These are phyloP conservation scores for Chamaenerion angustifolium DNA, from an alignment of 345 rosid species.

Conservation along the genomic window DNA sequence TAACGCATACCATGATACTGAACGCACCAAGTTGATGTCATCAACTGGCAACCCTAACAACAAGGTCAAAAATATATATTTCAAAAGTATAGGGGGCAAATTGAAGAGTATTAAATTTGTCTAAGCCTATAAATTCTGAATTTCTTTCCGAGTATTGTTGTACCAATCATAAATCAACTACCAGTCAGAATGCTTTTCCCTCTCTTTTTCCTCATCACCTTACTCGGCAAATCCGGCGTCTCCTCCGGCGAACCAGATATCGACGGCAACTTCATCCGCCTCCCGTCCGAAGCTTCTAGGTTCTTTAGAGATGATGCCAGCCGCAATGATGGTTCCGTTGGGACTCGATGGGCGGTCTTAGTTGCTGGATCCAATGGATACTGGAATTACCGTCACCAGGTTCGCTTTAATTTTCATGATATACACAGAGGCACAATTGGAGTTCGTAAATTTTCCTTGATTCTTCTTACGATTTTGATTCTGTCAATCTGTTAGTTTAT, in stretches of 20 bases:
- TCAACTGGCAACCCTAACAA: too few species aligned
- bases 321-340: constrained; percentile 6
- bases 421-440: neutral
- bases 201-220: neutral
- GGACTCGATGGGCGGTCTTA: constrained; percentile 35
- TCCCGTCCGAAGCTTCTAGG: constrained; percentile 9
- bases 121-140: too few species aligned
- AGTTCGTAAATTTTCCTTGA: neutral
- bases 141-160: neutral
- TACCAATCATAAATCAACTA: constrained; percentile 1
- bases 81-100: too few species aligned
- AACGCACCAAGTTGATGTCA: too few species aligned
- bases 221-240: constrained; percentile 1
- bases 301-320: constrained; percentile 3
- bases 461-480: neutral
- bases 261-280: constrained; percentile 3
- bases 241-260: constrained; percentile 1
- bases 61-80: too few species aligned
- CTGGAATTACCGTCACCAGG: constrained; percentile 40
- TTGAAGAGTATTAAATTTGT: too few species aligned
- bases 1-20: too few species aligned
- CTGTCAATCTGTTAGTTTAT: too few species aligned
- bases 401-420: neutral
- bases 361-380: constrained; percentile 37
- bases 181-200: neutral